A percentile compares a stretch with the other conserved stretches of the same genome.
phyloP scores from a whole-genome alignment of 1,284 basidiomycete species.

The Apiotrichum porosum region DNA sequence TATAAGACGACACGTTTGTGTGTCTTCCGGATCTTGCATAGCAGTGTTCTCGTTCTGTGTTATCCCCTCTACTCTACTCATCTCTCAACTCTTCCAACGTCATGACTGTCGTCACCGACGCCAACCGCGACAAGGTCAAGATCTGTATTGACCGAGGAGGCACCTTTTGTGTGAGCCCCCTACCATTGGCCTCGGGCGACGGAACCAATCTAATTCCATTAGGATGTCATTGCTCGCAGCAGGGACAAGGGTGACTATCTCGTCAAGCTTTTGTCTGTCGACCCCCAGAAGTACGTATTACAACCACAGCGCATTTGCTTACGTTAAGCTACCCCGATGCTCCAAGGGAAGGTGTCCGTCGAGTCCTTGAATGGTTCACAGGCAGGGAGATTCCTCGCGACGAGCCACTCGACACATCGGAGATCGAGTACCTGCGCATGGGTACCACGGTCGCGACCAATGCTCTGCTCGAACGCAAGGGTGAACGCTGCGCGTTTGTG shows the following conservation, averaged over 20 bases:
- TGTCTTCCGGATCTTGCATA: too few species aligned
- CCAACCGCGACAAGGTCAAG: conserved; percentile 33
- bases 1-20: too few species aligned
- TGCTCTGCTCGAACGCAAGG: conserved; percentile 89
- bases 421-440: conserved; percentile 87
- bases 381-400: conserved; percentile 49
- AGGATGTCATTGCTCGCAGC: conserved; percentile 7
- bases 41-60: not conserved
- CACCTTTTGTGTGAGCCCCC: conserved; percentile 3
- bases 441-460: conserved; percentile 95
- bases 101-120: conserved; percentile 13
- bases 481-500: conserved; percentile 81
- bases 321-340: conserved; percentile 68
- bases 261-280: conserved; percentile 70
- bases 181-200: too few species aligned
- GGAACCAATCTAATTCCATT: conserved; percentile 11
- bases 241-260: conserved; percentile 22
- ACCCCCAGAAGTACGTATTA: conserved; percentile 57
- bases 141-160: conserved; percentile 35
- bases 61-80: not conserved
- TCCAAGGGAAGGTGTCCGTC: conserved; percentile 77
- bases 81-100: not conserved
- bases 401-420: conserved; percentile 58
- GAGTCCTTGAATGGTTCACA: conserved; percentile 74
- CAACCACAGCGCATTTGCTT: not conserved